phyloP scores from a whole-genome alignment of 1,139 yeast genomes.

The Lodderomyces margitis region DNA sequence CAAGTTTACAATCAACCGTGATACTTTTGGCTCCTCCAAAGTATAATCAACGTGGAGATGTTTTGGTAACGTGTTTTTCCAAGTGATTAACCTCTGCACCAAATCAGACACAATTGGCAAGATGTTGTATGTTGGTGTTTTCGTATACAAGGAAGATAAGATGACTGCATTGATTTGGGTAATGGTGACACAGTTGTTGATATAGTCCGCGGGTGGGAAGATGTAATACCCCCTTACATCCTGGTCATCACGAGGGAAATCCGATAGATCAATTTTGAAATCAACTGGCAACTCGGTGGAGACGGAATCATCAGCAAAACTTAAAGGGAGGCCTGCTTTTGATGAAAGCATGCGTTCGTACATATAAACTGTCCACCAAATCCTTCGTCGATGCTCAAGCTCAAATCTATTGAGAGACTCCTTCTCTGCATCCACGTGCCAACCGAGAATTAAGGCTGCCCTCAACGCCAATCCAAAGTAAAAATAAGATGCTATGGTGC shows the following conservation, averaged over 20 bases:
- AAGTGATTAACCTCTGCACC: slow-evolving; percentile 64
- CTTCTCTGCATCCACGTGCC: slow-evolving; percentile 81
- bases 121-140: slow-evolving; percentile 71
- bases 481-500: slow-evolving; percentile 78
- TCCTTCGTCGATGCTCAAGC: slow-evolving; percentile 73
- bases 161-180: slow-evolving; percentile 80
- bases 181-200: slow-evolving; percentile 74
- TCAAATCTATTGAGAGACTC: slow-evolving; percentile 62
- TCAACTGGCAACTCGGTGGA: slow-evolving; percentile 76
- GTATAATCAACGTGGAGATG: slow-evolving; percentile 65
- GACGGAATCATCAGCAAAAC: slow-evolving; percentile 76
- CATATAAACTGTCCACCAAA: slow-evolving; percentile 94
- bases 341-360: slow-evolving; percentile 83
- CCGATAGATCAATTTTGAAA: slow-evolving; percentile 54
- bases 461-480: slow-evolving; percentile 78
- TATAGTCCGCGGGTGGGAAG: slow-evolving; percentile 78
- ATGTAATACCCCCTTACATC: slow-evolving; percentile 57
- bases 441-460: slow-evolving; percentile 70
- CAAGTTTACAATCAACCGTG: slow-evolving; percentile 70
- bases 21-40: slow-evolving; percentile 51
- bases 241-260: slow-evolving; percentile 53
- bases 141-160: slow-evolving; percentile 68
- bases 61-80: slow-evolving; percentile 68
- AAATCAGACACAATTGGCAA: slow-evolving; percentile 71
- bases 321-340: slow-evolving; percentile 79